Percentiles rank a stretch among this genome's conserved stretches.
Evolutionary conservation across 352 stramenopile genomes (phyloP).

Genomic region (Globisporangium emineosum): DNA sequence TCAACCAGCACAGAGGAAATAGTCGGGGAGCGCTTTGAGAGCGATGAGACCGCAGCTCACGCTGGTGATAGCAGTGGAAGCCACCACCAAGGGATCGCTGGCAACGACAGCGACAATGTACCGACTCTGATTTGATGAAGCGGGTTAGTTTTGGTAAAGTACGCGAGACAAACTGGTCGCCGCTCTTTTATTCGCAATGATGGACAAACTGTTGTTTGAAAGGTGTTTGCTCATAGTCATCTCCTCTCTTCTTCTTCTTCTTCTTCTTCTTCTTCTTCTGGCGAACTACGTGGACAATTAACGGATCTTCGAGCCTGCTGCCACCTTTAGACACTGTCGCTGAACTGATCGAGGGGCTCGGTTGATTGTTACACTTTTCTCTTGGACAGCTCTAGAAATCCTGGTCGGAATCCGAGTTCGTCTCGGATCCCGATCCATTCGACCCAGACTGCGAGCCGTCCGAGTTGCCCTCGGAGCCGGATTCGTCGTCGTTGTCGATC

Average conservation of each 20-base stretch:
- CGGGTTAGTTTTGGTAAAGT: background rate
- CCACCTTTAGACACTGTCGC: background rate
- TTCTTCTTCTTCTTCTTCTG: too few species aligned
- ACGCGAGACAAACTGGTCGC: background rate
- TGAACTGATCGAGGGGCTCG: background rate
- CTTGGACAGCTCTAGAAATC: conserved; percentile 42
- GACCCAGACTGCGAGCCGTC: conserved; percentile 61
- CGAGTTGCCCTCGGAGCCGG: conserved; percentile 42
- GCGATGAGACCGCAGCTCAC: background rate
- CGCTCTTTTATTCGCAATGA: conserved; percentile 4
- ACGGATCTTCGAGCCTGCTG: background rate
- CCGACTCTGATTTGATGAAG: conserved; percentile 10
- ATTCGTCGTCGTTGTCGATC: conserved; percentile 84
- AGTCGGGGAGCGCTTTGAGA: conserved; percentile 1
- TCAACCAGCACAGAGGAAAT: background rate
- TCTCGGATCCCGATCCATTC: conserved; percentile 26
- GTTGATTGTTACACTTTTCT: background rate
- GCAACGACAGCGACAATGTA: background rate
- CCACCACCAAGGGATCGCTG: background rate
- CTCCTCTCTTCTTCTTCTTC: too few species aligned
- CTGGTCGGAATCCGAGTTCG: conserved; percentile 64
- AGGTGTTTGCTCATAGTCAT: background rate
- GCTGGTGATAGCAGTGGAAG: background rate
- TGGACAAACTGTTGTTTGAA: background rate
- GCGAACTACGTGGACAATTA: too few species aligned